phyloP scores from a whole-genome alignment of 2,329 filamentous ascomycete genomes.

The Ascochyta clinopodiicola region DNA sequence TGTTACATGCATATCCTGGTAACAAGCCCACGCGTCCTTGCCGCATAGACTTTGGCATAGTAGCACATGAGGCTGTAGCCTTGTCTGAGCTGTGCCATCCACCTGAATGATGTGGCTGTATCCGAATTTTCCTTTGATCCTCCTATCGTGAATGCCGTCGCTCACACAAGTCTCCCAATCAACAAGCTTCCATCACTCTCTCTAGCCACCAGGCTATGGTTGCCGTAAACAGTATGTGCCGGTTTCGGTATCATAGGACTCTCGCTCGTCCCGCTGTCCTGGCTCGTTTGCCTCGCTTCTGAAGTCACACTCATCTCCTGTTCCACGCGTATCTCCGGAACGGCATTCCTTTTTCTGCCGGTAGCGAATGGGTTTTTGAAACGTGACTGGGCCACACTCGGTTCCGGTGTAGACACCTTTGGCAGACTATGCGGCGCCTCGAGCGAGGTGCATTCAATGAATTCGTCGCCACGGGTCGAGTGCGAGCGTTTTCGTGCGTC shows the following conservation, averaged over 20 bases:
- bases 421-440: conserved; percentile 13
- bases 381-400: conserved; percentile 14
- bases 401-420: conserved; percentile 15
- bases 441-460: conserved; percentile 26
- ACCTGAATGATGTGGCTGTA: neutral
- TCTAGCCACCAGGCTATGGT: conserved; percentile 11
- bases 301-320: conserved; percentile 27
- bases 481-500: conserved; percentile 21
- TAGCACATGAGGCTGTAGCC: no score
- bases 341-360: neutral
- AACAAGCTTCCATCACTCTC: conserved; percentile 26
- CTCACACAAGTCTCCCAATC: conserved; percentile 28
- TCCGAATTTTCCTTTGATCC: neutral
- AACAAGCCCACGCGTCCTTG: neutral
- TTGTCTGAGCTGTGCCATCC: neutral
- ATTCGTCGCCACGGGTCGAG: conserved; percentile 27
- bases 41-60: neutral
- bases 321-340: conserved; percentile 36
- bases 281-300: conserved; percentile 27
- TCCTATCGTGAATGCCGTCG: neutral
- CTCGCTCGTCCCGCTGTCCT: conserved; percentile 30
- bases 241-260: conserved; percentile 26
- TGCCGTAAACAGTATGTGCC: conserved; percentile 23
- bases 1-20: no score
- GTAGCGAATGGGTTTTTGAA: conserved; percentile 26